Conservation (phyloP, 768 basidiomycete genomes). For the Mycena belliarum region DNA sequence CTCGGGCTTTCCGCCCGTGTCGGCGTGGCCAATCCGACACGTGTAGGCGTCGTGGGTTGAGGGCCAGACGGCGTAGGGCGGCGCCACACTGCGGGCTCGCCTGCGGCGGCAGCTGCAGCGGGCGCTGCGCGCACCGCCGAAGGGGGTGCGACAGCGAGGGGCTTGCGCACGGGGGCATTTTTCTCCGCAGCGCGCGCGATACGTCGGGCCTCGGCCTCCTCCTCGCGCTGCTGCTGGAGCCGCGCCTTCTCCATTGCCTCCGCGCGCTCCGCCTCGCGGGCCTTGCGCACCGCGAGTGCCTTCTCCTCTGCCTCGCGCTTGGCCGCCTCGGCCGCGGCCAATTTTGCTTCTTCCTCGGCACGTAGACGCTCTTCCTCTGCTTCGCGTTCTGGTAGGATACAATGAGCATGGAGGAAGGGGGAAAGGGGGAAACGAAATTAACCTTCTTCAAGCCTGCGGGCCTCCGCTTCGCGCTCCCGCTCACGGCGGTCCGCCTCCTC, state of each 20-base stretch:
- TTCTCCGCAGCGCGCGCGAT: slow-evolving; percentile 42
- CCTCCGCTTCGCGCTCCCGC: slow-evolving; percentile 51
- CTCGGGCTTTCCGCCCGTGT: slow-evolving; percentile 59
- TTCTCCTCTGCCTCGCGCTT: slow-evolving; percentile 68
- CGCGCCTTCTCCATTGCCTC: slow-evolving; percentile 56
- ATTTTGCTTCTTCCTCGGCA: slow-evolving; percentile 58
- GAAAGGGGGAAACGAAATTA: slow-evolving; percentile 16
- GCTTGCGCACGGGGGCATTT: slow-evolving; percentile 29
- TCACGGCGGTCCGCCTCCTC: slow-evolving; percentile 47
- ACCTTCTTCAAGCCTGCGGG: slow-evolving; percentile 54
- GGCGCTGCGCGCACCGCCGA: slow-evolving; percentile 23
- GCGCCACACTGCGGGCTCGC: slow-evolving; percentile 33
- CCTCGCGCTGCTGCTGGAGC: slow-evolving; percentile 64
- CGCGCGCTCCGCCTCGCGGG: slow-evolving; percentile 52
- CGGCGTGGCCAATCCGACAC: slow-evolving; percentile 35
- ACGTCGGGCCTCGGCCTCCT: slow-evolving; percentile 61
- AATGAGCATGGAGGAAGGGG: background rate
- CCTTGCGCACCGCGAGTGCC: slow-evolving; percentile 46
- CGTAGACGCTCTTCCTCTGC: slow-evolving; percentile 54
- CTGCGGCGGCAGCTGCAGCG: slow-evolving; percentile 22
- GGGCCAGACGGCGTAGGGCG: slow-evolving; percentile 29
- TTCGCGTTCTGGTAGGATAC: slow-evolving; percentile 40
- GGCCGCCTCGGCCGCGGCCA: slow-evolving; percentile 50
- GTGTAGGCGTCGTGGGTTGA: slow-evolving; percentile 27
- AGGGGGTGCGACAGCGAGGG: slow-evolving; percentile 29